These are phyloP conservation scores for Chaetoscypha palmicola DNA, from an alignment of 2,329 filamentous ascomycete species.

Conservation along the genomic window DNA sequence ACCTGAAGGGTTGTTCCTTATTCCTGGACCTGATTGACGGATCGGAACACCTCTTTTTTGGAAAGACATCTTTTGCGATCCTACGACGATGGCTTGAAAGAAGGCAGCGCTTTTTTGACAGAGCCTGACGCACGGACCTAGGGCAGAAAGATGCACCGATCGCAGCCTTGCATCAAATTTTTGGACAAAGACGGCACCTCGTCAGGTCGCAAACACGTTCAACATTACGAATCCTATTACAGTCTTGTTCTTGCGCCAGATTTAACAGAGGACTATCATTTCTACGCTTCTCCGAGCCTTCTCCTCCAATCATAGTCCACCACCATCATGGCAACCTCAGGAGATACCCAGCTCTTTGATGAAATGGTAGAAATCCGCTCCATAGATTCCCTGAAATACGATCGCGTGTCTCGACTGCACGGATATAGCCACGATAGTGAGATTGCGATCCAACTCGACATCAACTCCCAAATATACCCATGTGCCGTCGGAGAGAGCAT, in stretches of 20 bases:
- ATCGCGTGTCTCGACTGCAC: conserved; percentile 81
- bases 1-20: conserved; percentile 6
- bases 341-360: conserved; percentile 89
- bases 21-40: conserved; percentile 7
- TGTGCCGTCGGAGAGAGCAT: conserved; percentile 67
- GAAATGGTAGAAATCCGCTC: conserved; percentile 79
- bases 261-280: too few species aligned
- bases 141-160: conserved; percentile 2
- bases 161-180: conserved; percentile 12
- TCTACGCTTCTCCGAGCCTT: too few species aligned
- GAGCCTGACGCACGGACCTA: conserved; percentile 8
- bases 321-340: conserved; percentile 46
- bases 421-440: conserved; percentile 69
- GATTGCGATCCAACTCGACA: conserved; percentile 76
- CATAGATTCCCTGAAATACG: conserved; percentile 83
- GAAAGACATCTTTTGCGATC: conserved; percentile 49
- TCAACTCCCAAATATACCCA: conserved; percentile 90
- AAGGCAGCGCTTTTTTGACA: not conserved
- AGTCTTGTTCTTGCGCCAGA: too few species aligned
- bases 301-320: too few species aligned
- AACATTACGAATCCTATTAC: too few species aligned
- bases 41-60: conserved; percentile 59
- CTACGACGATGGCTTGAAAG: not conserved
- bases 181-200: conserved; percentile 1
- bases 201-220: conserved; percentile 3